Conservation (phyloP, 257 asterid species). For the Solanum sparsipilum region DNA sequence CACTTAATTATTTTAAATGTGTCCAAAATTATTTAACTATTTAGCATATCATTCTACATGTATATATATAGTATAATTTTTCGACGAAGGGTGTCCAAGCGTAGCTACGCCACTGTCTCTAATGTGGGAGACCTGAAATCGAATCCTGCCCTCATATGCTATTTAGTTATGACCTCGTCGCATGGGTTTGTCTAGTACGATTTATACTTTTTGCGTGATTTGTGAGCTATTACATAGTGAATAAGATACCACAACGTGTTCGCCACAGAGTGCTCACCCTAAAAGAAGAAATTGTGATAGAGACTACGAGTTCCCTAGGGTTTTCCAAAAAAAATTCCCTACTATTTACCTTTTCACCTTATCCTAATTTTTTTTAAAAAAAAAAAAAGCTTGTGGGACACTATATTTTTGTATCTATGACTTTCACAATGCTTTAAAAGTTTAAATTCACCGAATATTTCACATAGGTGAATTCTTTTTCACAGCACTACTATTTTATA, state of each 20-base stretch:
- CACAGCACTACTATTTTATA: not conserved
- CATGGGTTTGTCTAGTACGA: too few species aligned
- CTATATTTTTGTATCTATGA: not conserved
- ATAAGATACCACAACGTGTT: fast-evolving
- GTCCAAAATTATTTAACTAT: too few species aligned
- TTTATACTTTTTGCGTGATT: too few species aligned
- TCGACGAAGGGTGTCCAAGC: not conserved
- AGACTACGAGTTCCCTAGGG: not conserved
- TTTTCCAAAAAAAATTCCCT: not conserved
- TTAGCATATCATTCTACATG: not conserved
- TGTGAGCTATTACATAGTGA: too few species aligned
- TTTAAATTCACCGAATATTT: not conserved
- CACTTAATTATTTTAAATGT: too few species aligned
- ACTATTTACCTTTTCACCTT: not conserved
- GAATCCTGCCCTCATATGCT: not conserved
- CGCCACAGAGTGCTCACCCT: not conserved
- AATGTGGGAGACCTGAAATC: not conserved
- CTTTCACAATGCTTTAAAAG: not conserved
- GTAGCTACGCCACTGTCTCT: not conserved
- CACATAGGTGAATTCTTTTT: not conserved
- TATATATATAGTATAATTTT: too few species aligned
- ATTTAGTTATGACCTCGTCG: not conserved
- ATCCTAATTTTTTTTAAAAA: too few species aligned
- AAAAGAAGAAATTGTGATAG: not conserved
- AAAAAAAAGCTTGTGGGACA: not conserved